These are phyloP conservation scores for Senna tora DNA, from an alignment of 306 rosid genomes.

Conservation along the genomic window DNA sequence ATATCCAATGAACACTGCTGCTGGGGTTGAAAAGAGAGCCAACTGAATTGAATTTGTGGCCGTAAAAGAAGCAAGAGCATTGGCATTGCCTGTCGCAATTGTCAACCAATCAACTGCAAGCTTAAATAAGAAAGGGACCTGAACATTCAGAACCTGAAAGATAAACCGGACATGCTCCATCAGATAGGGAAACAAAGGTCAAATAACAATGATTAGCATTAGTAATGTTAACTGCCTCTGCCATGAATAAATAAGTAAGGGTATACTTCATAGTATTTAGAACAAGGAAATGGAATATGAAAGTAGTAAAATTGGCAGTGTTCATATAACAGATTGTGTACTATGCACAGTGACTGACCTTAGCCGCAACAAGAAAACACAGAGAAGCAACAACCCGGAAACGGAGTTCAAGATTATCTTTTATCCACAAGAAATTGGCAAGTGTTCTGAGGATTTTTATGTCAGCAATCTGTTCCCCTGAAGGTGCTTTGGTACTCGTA, in stretches of 20 bases:
- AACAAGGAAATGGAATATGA: no score
- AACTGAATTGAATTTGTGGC: constrained; percentile 60
- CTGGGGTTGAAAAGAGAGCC: constrained; percentile 83
- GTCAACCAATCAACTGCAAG: no score
- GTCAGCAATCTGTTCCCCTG: constrained; percentile 41
- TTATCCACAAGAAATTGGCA: constrained; percentile 95
- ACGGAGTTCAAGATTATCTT: constrained; percentile 75
- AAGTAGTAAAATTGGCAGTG: no score
- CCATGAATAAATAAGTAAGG: constrained; percentile 1
- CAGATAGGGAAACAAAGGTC: constrained; percentile 15
- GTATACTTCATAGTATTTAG: no score
- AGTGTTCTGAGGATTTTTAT: constrained; percentile 75
- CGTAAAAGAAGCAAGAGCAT: constrained; percentile 62
- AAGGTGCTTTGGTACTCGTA: constrained; percentile 21
- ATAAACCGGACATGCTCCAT: constrained; percentile 1
- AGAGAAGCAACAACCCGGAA: constrained; percentile 77
- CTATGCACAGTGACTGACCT: constrained; percentile 48
- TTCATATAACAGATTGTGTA: no score
- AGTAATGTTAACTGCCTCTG: constrained; percentile 35
- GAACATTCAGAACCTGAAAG: constrained; percentile 88
- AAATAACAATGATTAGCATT: constrained; percentile 14
- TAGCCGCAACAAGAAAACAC: constrained; percentile 87
- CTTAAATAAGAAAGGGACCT: no score
- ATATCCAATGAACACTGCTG: constrained; percentile 83
- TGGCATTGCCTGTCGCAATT: constrained; percentile 64